Conservation (phyloP, 2,329 filamentous ascomycete genomes). For the Alternaria sp. region DNA sequence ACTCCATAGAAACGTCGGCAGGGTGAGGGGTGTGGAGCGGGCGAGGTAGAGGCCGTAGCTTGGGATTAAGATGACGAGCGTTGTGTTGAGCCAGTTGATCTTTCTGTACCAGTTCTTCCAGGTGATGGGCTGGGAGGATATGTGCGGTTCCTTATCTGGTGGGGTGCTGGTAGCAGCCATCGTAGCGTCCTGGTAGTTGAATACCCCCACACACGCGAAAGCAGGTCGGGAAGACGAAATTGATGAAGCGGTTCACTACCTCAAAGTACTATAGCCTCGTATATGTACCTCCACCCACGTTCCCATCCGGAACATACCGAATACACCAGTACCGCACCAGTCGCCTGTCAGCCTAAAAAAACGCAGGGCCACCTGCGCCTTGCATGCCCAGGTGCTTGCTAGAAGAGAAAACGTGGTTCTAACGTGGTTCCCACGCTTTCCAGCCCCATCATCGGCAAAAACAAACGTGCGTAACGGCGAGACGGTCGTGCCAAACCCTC, state of each 20-base stretch:
- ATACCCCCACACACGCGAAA: background rate
- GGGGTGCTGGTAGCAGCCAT: constrained; percentile 8
- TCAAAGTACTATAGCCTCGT: background rate
- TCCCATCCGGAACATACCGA: constrained; percentile 4
- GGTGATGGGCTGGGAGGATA: constrained; percentile 23
- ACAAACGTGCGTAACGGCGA: background rate
- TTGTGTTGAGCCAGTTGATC: constrained; percentile 89
- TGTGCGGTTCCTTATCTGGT: constrained; percentile 19
- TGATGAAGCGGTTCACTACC: too few relatives aligned
- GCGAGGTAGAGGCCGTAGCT: constrained; percentile 73
- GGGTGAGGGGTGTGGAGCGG: constrained; percentile 75
- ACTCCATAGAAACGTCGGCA: constrained; percentile 75
- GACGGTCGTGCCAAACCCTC: background rate
- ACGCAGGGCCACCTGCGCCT: background rate
- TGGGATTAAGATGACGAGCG: constrained; percentile 78
- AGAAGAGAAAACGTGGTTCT: background rate
- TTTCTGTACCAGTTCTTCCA: constrained; percentile 82
- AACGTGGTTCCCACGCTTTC: background rate
- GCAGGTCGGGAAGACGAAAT: background rate
- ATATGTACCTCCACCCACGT: constrained; percentile 8
- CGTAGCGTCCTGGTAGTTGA: background rate
- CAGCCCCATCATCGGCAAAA: constrained; percentile 9
- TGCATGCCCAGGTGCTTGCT: background rate
- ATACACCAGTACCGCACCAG: constrained; percentile 7
- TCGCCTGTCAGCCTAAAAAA: background rate